Conservation (phyloP, 2,329 filamentous ascomycete genomes). For the Penicillium sp. region DNA sequence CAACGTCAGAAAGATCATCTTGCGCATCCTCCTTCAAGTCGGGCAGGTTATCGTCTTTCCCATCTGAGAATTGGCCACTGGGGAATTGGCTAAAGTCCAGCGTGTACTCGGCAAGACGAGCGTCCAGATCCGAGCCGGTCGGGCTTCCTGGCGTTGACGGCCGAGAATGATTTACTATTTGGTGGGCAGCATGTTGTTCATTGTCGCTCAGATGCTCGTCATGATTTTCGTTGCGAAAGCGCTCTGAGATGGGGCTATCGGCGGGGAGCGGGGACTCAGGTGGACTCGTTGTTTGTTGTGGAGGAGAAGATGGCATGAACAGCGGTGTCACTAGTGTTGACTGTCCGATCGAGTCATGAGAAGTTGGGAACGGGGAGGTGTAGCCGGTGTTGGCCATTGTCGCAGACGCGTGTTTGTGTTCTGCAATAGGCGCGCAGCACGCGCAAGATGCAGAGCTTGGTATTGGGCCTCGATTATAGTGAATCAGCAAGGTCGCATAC, state of each 20-base stretch:
- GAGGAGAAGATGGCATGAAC: conserved; percentile 39
- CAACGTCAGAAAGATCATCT: conserved; percentile 38
- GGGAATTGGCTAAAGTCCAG: conserved; percentile 41
- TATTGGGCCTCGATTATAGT: not conserved
- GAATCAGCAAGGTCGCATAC: not conserved
- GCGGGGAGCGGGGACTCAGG: conserved; percentile 22
- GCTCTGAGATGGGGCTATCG: conserved; percentile 25
- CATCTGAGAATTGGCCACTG: conserved; percentile 24
- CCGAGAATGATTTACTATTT: conserved; percentile 10
- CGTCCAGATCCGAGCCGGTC: conserved; percentile 35
- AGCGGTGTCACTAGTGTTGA: conserved; percentile 39
- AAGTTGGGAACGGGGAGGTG: conserved; percentile 38
- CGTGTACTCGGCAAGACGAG: conserved; percentile 40
- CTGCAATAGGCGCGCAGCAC: not conserved
- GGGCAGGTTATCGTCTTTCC: conserved; percentile 22
- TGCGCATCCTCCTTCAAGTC: conserved; percentile 26
- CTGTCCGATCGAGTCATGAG: conserved; percentile 43
- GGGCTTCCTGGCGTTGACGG: conserved; percentile 26
- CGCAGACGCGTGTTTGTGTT: conserved; percentile 14
- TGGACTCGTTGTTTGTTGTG: conserved; percentile 19
- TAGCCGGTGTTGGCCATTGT: conserved; percentile 40
- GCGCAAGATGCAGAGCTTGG: conserved; percentile 1
- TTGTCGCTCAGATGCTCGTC: conserved; percentile 10
- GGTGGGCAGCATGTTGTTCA: conserved; percentile 10
- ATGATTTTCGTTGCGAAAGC: conserved; percentile 9